Conservation (phyloP, 2,329 filamentous ascomycete genomes). For the Trichoderma pleuroti region DNA sequence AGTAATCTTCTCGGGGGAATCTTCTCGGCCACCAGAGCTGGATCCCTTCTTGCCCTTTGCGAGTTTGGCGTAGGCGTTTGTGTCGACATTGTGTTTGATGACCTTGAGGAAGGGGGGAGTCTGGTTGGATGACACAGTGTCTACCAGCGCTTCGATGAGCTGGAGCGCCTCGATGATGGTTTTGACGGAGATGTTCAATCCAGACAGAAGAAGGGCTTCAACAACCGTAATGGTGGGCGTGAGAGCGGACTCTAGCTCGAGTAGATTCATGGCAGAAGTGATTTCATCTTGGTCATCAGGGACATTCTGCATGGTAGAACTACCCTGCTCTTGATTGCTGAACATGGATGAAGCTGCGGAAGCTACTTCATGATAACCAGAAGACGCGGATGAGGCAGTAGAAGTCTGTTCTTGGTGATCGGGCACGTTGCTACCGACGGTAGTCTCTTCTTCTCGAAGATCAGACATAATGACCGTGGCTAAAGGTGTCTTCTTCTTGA, state of each 20-base stretch:
- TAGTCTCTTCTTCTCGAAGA: neutral
- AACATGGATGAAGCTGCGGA: neutral
- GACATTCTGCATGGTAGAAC: neutral
- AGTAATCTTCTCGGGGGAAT: neutral
- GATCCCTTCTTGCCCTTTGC: neutral
- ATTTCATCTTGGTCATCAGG: neutral
- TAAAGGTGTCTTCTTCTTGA: neutral
- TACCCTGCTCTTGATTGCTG: neutral
- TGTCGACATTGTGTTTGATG: neutral
- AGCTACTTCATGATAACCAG: neutral
- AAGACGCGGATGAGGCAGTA: neutral
- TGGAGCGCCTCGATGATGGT: neutral
- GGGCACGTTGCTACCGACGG: no score
- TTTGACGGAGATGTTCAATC: neutral
- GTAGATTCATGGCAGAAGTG: neutral
- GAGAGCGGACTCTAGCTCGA: neutral
- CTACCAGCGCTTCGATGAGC: neutral
- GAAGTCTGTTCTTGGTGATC: neutral
- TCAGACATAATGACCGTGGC: neutral
- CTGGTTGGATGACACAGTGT: neutral
- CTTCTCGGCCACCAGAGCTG: neutral
- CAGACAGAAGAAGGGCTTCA: neutral
- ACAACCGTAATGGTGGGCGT: neutral
- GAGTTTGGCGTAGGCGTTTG: neutral
- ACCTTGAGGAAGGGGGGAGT: neutral